A percentile compares a stretch with the other conserved stretches of the same genome.
Conservation (phyloP, 225 moss, liverwort and hornwort species). For the Asterella californica region DNA sequence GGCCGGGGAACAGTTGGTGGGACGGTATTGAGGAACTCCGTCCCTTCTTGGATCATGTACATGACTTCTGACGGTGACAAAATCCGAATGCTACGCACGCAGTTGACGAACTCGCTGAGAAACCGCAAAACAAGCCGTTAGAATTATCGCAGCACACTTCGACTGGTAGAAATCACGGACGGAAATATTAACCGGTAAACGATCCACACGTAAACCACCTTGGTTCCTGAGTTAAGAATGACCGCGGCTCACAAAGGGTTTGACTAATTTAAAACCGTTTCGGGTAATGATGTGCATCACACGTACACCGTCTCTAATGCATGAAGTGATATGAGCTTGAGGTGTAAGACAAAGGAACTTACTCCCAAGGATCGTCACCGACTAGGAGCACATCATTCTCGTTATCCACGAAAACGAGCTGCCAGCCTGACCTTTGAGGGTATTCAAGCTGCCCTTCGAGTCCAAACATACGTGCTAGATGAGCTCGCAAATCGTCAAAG, state of each 20-base stretch:
- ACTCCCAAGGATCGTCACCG: slow-evolving; percentile 99
- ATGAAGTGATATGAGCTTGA: no score
- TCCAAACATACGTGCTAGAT: slow-evolving; percentile 74
- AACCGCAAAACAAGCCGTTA: not conserved
- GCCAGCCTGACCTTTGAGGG: slow-evolving; percentile 77
- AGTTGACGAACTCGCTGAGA: slow-evolving; percentile 89
- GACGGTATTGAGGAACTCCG: slow-evolving; percentile 63
- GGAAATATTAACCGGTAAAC: no score
- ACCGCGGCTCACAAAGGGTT: no score
- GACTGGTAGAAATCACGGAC: no score
- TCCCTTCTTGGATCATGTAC: slow-evolving; percentile 77
- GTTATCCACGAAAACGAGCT: slow-evolving; percentile 88
- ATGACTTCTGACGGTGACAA: slow-evolving; percentile 83
- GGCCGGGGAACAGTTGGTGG: slow-evolving; percentile 45
- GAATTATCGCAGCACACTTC: not conserved
- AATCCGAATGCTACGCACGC: slow-evolving; percentile 89
- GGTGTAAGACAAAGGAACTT: slow-evolving; percentile 31
- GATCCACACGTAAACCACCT: no score
- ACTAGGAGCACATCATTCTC: slow-evolving; percentile 85
- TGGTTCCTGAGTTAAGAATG: no score
- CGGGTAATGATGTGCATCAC: not conserved
- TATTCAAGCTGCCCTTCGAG: slow-evolving; percentile 82
- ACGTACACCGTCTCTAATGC: no score
- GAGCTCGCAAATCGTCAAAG: slow-evolving; percentile 71
- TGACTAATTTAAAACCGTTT: no score